phyloP scores from a whole-genome alignment of 345 rosid genomes.

The Eucalyptus regnans region DNA sequence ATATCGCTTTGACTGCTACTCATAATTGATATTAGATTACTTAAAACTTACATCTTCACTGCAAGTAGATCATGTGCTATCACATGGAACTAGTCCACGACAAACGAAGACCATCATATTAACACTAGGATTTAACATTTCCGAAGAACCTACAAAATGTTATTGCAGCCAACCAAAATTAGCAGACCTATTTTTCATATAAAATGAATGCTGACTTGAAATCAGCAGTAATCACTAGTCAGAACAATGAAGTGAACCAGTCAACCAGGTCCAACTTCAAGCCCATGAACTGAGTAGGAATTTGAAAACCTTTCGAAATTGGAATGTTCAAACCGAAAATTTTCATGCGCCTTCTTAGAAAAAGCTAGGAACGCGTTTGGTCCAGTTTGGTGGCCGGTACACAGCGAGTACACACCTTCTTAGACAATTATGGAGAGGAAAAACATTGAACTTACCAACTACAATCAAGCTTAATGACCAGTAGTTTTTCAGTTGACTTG shows the following conservation, averaged over 20 bases:
- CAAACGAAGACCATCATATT: too few relatives aligned
- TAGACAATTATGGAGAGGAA: too few relatives aligned
- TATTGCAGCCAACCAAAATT: neutral
- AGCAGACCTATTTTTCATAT: too few relatives aligned
- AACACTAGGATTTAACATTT: neutral
- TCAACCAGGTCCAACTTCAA: neutral
- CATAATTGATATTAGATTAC: neutral
- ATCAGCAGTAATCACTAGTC: neutral
- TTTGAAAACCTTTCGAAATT: neutral
- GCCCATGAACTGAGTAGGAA: neutral
- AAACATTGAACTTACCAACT: too few relatives aligned
- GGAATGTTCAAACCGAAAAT: too few relatives aligned
- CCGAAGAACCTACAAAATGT: neutral
- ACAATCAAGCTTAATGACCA: too few relatives aligned
- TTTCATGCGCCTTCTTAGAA: neutral
- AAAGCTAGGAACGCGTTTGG: neutral
- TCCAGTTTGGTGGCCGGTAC: neutral
- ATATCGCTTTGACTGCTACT: neutral
- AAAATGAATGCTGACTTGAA: neutral
- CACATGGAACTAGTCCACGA: neutral
- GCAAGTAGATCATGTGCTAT: neutral
- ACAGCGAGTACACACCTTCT: too few relatives aligned
- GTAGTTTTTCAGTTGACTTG: too few relatives aligned
- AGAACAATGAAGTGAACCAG: neutral
- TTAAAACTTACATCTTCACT: neutral